Evolutionary conservation across 2,329 filamentous ascomycete species (phyloP).

Genomic region (Clonostachys rhizophaga): DNA sequence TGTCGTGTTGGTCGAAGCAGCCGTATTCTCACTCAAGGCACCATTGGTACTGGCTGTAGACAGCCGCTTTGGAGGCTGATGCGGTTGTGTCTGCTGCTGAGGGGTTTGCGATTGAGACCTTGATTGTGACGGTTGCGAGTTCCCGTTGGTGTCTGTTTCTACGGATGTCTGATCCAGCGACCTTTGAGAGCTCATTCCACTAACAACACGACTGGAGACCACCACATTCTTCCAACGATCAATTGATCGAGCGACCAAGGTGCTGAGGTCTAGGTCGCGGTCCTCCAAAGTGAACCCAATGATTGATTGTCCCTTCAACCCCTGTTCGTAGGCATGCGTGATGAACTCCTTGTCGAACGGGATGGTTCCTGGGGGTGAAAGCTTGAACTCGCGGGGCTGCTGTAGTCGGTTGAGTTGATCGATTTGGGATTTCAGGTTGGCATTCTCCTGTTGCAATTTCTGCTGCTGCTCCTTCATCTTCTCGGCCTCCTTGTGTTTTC

Average conservation of each 20-base stretch:
- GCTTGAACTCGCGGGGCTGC: constrained; percentile 55
- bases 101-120: constrained; percentile 13
- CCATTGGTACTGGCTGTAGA: constrained; percentile 28
- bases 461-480: constrained; percentile 45
- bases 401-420: constrained; percentile 54
- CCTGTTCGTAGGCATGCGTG: constrained; percentile 38
- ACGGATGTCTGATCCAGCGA: constrained; percentile 31
- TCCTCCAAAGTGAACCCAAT: constrained; percentile 46
- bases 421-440: constrained; percentile 52
- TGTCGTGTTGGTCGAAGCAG: constrained; percentile 22
- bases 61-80: constrained; percentile 15
- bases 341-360: constrained; percentile 45
- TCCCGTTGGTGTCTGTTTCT: constrained; percentile 13
- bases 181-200: constrained; percentile 45
- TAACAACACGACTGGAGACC: constrained; percentile 37
- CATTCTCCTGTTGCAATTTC: constrained; percentile 49
- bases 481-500: constrained; percentile 50
- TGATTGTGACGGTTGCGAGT: constrained; percentile 11
- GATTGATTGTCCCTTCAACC: constrained; percentile 27
- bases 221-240: constrained; percentile 60
- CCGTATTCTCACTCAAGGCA: constrained; percentile 23
- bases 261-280: constrained; percentile 44
- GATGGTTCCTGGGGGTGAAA: constrained; percentile 45
- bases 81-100: constrained; percentile 10
- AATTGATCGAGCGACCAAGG: constrained; percentile 48